A percentile compares a stretch with the other conserved stretches of the same genome.
Evolutionary conservation across 2,329 filamentous ascomycete species (phyloP).

Genomic region (Cordyceps fumosorosea): DNA sequence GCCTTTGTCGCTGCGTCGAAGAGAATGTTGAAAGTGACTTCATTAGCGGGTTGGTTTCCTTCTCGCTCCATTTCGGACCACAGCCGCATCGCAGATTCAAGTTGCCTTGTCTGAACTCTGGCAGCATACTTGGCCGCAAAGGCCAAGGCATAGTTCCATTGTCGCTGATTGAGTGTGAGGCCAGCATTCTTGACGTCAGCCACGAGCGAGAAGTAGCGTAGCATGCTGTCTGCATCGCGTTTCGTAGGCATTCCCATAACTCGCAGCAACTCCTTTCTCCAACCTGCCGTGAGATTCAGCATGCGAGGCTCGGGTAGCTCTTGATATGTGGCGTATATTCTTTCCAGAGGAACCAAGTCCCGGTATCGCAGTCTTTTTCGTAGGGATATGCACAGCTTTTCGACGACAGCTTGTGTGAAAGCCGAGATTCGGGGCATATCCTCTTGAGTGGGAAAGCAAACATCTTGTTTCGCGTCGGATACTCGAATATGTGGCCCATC

Average conservation of each 20-base stretch:
- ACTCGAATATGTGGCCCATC: constrained; percentile 43
- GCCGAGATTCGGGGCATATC: constrained; percentile 32
- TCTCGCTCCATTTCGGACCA: constrained; percentile 88
- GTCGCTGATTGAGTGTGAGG: constrained; percentile 56
- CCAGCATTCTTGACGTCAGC: constrained; percentile 74
- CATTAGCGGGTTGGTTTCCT: constrained; percentile 57
- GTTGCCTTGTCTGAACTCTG: constrained; percentile 53
- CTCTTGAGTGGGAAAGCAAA: constrained; percentile 37
- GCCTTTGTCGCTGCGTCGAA: constrained; percentile 85
- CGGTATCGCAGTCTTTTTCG: constrained; percentile 36
- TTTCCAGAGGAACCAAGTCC: constrained; percentile 32
- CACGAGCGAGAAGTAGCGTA: constrained; percentile 75
- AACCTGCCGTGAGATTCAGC: constrained; percentile 39
- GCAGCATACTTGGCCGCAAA: constrained; percentile 67
- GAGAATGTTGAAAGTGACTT: constrained; percentile 87
- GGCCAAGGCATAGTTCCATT: constrained; percentile 82
- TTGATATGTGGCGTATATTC: constrained; percentile 43
- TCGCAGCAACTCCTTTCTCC: constrained; percentile 59
- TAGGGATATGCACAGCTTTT: constrained; percentile 36
- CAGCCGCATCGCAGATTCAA: constrained; percentile 58
- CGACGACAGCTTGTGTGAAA: constrained; percentile 29
- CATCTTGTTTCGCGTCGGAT: constrained; percentile 44
- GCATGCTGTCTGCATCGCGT: constrained; percentile 56
- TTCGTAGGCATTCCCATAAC: constrained; percentile 59
- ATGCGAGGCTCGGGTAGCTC: constrained; percentile 47